Evolutionary conservation across 192 early-diverging fungal species (phyloP).

Genomic region (Coemansia sp.): DNA sequence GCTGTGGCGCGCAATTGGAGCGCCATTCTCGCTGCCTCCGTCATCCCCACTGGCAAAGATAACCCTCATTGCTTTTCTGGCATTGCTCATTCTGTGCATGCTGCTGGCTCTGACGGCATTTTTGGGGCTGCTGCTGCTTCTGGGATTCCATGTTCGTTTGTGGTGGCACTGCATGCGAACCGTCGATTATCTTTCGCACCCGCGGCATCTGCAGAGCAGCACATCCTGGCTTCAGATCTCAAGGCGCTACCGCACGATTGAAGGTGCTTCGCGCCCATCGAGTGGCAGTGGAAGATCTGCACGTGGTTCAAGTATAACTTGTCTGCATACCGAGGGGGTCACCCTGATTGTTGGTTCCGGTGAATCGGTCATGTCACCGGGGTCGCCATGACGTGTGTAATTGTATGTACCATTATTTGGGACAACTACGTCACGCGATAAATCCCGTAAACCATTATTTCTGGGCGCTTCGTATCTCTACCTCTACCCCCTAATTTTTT

Average conservation of each 20-base stretch:
- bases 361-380: constrained; percentile 25
- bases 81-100: constrained; percentile 25
- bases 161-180: constrained; percentile 42
- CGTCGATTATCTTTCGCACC: constrained; percentile 31
- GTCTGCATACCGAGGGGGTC: constrained; percentile 23
- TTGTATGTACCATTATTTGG: too few species aligned
- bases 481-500: background rate
- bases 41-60: background rate
- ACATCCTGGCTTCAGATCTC: constrained; percentile 19
- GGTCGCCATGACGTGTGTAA: constrained; percentile 13
- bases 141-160: constrained; percentile 43
- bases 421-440: too few species aligned
- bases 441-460: background rate
- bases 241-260: constrained; percentile 31
- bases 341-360: constrained; percentile 38
- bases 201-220: constrained; percentile 12
- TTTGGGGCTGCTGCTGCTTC: constrained; percentile 31
- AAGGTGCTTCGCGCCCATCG: background rate
- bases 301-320: constrained; percentile 5
- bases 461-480: background rate
- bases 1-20: constrained; percentile 25
- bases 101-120: constrained; percentile 25
- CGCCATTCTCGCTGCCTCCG: constrained; percentile 5
- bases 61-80: constrained; percentile 17
- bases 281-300: background rate